Evolutionary conservation across 768 basidiomycete species (phyloP).

Genomic region (Auricularia cornea): DNA sequence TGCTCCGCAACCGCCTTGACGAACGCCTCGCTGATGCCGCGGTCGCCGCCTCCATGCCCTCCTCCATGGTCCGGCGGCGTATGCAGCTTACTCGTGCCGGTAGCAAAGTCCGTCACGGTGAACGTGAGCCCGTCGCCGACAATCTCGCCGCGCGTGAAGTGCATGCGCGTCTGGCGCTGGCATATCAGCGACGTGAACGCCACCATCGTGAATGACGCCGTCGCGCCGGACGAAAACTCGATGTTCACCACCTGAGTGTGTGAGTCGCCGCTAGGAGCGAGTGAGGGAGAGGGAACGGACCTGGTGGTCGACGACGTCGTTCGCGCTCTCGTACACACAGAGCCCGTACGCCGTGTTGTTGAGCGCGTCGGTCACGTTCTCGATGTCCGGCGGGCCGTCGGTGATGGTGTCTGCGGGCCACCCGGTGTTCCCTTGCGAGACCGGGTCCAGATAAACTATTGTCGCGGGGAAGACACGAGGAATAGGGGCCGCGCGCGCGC

Average conservation of each 20-base stretch:
- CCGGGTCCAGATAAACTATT: conserved; percentile 74
- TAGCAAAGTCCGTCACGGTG: conserved; percentile 65
- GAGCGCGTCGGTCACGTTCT: conserved; percentile 72
- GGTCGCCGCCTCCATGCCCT: conserved; percentile 79
- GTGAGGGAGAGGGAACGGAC: conserved; percentile 23
- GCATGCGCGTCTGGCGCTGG: conserved; percentile 73
- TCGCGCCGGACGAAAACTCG: conserved; percentile 73
- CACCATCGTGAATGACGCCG: conserved; percentile 84
- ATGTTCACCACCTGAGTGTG: conserved; percentile 75
- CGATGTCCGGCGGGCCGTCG: conserved; percentile 80
- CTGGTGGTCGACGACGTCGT: conserved; percentile 87
- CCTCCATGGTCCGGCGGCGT: conserved; percentile 51
- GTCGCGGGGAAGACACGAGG: background rate
- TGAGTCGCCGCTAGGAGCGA: too few relatives aligned
- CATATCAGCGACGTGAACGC: conserved; percentile 74
- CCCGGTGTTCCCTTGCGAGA: conserved; percentile 37
- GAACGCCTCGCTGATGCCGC: conserved; percentile 67
- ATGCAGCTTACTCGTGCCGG: conserved; percentile 34
- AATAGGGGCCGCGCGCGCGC: too few relatives aligned
- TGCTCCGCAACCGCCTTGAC: conserved; percentile 62
- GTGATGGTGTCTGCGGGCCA: conserved; percentile 69
- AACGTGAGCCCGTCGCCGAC: conserved; percentile 77
- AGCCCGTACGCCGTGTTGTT: conserved; percentile 61
- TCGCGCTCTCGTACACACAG: conserved; percentile 78
- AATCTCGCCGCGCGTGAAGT: conserved; percentile 82